Base-by-base conservation (phyloP, 2,329 filamentous ascomycete genomes). In the Exutisphaerella laricina region DNA sequence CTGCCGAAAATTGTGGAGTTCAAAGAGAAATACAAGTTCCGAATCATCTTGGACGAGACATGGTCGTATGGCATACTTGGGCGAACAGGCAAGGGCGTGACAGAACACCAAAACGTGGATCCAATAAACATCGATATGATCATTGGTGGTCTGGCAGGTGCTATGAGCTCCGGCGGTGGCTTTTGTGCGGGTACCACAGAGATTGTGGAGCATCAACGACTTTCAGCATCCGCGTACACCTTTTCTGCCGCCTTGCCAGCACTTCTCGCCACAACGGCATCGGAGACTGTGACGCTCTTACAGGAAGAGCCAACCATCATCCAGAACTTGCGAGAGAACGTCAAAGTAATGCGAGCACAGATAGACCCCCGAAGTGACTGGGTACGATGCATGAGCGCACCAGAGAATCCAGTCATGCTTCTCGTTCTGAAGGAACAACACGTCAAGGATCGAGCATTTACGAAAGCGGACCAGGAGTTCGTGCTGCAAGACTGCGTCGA, bases 31-130 rank as follows among this genome's bases (percentile, higher is more conserved):
- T 96, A 97, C 77, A 98, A 96, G 70, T 98, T 97, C 72, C 88
- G 92, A 58, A 79, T 98, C 43, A 94, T 97, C 53, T 80, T 98
- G 26, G 92, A 98, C 65, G 92, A 98, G 71, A 95, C 89, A 1
- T 94, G 87, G 84, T 96, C 89, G 1, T 98, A 97, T 63, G 94
- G 90, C 47, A 85, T 97, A 13, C 77, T 98, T 4, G 92, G 92
- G 35, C 79, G 88, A 49, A 95, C 88, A 18, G 94, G 92, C 14
- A 83, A 88, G 39, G 92, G 92, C 46, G 74, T 97, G 28, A 97
- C 92, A 0, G 94, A 98, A 70, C 87, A 90, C 4, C 92, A 97
- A 62, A 95, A 97, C 57, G 90, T 98, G 13, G 92, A 97, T 63
- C 82, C 90, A 0, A 80, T 84, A 7, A 85, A 94, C 61, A 82